Conservation (phyloP, 768 basidiomycete genomes). For the Boletus huronensis region DNA sequence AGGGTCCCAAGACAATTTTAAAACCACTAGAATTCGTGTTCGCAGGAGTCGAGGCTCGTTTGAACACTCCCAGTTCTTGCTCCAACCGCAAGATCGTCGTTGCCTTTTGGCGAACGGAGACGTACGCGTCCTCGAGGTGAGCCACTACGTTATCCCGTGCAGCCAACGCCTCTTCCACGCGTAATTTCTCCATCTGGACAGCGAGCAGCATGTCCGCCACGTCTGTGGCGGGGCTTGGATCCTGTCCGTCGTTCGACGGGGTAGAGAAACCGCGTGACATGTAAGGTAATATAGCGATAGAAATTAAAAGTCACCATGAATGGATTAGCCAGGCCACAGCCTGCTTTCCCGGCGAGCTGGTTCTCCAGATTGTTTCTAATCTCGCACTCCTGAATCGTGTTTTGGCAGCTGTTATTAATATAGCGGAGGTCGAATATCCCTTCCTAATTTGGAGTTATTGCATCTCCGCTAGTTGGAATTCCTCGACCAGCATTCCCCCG, state of each 20-base stretch:
- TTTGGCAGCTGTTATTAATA: not conserved
- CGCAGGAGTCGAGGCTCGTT: conserved; percentile 22
- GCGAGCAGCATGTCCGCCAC: conserved; percentile 51
- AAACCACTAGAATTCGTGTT: conserved; percentile 6
- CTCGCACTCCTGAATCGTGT: no score
- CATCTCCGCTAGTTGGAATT: not conserved
- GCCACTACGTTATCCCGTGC: conserved; percentile 63
- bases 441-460: not conserved
- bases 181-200: conserved; percentile 49
- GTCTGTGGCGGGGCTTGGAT: not conserved
- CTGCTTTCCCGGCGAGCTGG: conserved; percentile 3
- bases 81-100: conserved; percentile 47
- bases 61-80: conserved; percentile 34
- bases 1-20: not conserved
- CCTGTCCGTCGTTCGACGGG: conserved; percentile 8
- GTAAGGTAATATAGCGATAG: not conserved
- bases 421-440: conserved; percentile 4
- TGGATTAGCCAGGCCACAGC: not conserved
- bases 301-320: conserved; percentile 12
- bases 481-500: no score
- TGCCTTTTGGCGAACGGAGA: conserved; percentile 59
- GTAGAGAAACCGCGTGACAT: not conserved
- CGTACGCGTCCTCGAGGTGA: conserved; percentile 56
- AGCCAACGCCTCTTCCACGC: conserved; percentile 52
- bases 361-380: conserved; percentile 2